These are phyloP conservation scores for Cryptosporidium ryanae DNA, from an alignment of 169 alveolate genomes.

Conservation along the genomic window DNA sequence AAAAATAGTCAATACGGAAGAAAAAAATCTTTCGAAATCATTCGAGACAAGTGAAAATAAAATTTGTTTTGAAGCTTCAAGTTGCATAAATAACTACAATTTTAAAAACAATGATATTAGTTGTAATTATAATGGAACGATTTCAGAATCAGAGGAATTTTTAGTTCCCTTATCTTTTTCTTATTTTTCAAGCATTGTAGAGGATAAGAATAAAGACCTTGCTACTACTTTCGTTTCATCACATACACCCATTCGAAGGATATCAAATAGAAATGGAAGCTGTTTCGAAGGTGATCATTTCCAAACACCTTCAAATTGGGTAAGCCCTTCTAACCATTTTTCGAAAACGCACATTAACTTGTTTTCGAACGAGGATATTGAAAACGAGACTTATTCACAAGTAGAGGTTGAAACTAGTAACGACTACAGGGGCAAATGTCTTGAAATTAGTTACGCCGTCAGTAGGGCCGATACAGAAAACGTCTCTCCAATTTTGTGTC, in stretches of 20 bases:
- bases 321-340: background rate
- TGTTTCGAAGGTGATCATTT: background rate
- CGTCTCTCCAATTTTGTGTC: slow-evolving; percentile 57
- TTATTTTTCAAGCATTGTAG: slow-evolving; percentile 8
- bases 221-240: slow-evolving; percentile 13
- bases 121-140: no score
- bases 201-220: background rate
- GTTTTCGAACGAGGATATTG: background rate
- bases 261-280: background rate
- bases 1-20: no score
- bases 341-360: background rate
- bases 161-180: slow-evolving; percentile 43
- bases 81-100: no score
- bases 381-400: slow-evolving; percentile 15
- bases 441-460: background rate
- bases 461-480: slow-evolving; percentile 3
- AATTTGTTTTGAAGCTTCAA: no score
- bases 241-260: slow-evolving; percentile 47
- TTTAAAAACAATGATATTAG: no score
- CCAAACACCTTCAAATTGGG: slow-evolving; percentile 23
- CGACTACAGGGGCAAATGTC: no score
- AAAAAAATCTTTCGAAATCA: no score
- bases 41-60: no score
- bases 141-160: background rate
- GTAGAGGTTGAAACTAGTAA: slow-evolving; percentile 19